A percentile compares a stretch with the other conserved stretches of the same genome.
These are phyloP conservation scores for Microdochium trichocladiopsis DNA, from an alignment of 2,329 filamentous ascomycete genomes.

Conservation along the genomic window DNA sequence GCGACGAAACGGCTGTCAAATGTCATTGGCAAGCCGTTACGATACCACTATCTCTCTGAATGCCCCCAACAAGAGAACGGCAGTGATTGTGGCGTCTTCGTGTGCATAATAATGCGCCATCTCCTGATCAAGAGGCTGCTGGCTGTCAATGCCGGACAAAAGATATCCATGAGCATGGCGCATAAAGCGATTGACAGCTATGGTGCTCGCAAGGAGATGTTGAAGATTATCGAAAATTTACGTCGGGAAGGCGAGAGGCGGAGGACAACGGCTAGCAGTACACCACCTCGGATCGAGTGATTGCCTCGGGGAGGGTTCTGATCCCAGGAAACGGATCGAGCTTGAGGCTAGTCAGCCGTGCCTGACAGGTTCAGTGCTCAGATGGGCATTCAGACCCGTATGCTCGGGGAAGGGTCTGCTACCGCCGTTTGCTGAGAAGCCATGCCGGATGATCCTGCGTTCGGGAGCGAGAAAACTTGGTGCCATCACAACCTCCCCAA, in stretches of 20 bases:
- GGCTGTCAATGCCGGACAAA: conserved; percentile 70
- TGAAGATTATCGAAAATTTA: conserved; percentile 79
- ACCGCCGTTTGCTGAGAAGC: too few species aligned
- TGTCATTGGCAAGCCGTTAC: conserved; percentile 59
- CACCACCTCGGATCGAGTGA: conserved; percentile 37
- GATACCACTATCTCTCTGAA: conserved; percentile 77
- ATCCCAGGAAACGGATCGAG: too few species aligned
- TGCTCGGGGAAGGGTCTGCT: too few species aligned
- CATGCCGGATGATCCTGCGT: too few species aligned
- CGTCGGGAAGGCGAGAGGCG: conserved; percentile 82
- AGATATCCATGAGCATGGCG: conserved; percentile 90
- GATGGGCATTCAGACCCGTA: too few species aligned
- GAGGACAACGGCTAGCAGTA: conserved; percentile 33
- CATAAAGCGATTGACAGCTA: conserved; percentile 76
- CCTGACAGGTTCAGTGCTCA: too few species aligned
- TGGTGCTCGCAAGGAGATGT: conserved; percentile 81
- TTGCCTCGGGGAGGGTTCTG: too few species aligned
- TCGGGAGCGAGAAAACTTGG: too few species aligned
- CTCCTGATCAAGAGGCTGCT: conserved; percentile 80
- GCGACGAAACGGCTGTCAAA: conserved; percentile 63
- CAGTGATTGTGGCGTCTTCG: conserved; percentile 91
- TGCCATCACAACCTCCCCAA: too few species aligned
- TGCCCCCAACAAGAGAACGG: conserved; percentile 87
- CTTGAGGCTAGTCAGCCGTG: too few species aligned
- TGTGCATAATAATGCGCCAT: conserved; percentile 92